Base-by-base conservation (phyloP, 495 filamentous ascomycete genomes). In the Penicillium dipodomyicola region DNA sequence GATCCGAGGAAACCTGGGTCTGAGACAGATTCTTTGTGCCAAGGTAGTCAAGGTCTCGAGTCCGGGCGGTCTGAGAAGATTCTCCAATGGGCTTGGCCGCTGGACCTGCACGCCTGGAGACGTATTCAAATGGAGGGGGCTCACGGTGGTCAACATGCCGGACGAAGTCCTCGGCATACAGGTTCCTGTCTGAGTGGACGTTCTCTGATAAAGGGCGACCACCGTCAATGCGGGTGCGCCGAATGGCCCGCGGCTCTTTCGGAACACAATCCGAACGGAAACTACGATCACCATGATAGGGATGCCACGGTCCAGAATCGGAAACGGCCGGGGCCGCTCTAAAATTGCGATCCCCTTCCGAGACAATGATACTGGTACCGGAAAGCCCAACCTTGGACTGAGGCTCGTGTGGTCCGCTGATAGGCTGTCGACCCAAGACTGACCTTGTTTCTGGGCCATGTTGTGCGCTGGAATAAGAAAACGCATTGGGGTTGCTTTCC, bases 151-250 rank as follows among this genome's bases (percentile, higher is more conserved):
- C 71, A 65, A 77, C 58, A 30, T 63, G 62, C 53, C 71, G 74
- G 51, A 75, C 66, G 54, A 77, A 75, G 53, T 60, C 71, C 54
- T 74, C 68, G 9, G 74, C 72, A 59, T 77, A 74, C 17, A 67
- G 54, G 23, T 62, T 66, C 25, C 65, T 67, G 30, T 61, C 59
- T 8, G 57, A 52, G 32, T 60, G 52, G 22, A 49, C 35, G 27
- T 58, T 60, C 53, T 63, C 49, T 17, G 60, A 46, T 39, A 65
- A 40, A 53, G 51, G 29, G 22, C 58, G 52, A 23, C 43, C 52
- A 8, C 58, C 60, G 57, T 66, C 43, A 56, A 59, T 50, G 44
- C 49, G 56, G 52, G 25, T 49, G 27, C 54, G 50, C 56, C 59
- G 63, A 23, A 47, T 23, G 4, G 42, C 29, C 7, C 63, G 57